phyloP scores from a whole-genome alignment of 768 basidiomycete species.

The Russula brevipes region DNA sequence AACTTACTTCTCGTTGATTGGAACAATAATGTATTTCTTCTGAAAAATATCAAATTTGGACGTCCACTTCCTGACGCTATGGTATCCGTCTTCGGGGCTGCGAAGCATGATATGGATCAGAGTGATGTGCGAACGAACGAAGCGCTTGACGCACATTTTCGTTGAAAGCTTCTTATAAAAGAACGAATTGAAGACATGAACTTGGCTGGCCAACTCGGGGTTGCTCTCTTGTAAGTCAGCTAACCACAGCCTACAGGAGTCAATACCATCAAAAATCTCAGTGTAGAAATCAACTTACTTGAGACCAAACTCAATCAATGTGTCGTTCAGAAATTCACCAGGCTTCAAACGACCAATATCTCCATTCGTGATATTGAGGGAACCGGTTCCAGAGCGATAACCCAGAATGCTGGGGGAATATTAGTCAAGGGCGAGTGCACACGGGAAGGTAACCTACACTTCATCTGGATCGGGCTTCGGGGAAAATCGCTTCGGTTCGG shows the following conservation, averaged over 20 bases:
- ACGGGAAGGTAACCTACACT: conserved; percentile 9
- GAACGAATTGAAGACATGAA: conserved; percentile 95
- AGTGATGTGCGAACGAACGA: background rate
- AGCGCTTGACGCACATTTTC: conserved; percentile 44
- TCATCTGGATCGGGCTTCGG: conserved; percentile 23
- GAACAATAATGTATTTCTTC: conserved; percentile 91
- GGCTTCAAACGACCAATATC: conserved; percentile 71
- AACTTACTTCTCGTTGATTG: conserved; percentile 91
- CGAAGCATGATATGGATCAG: background rate
- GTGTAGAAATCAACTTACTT: conserved; percentile 51
- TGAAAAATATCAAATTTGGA: conserved; percentile 79
- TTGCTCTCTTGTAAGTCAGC: conserved; percentile 48
- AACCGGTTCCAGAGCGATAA: conserved; percentile 68
- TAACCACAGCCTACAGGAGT: conserved; percentile 57
- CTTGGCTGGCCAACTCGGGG: conserved; percentile 60
- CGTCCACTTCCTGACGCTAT: conserved; percentile 92
- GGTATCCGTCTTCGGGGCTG: conserved; percentile 62
- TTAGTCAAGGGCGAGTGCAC: background rate
- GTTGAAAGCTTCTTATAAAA: conserved; percentile 92
- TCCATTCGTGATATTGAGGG: conserved; percentile 74
- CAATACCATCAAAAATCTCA: conserved; percentile 2
- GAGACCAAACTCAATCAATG: conserved; percentile 91
- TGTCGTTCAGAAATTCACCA: conserved; percentile 91
- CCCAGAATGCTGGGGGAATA: conserved; percentile 55
- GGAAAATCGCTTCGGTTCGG: conserved; percentile 8